These are phyloP conservation scores for Camelina sativa DNA, from an alignment of 345 rosid species.

Conservation along the genomic window DNA sequence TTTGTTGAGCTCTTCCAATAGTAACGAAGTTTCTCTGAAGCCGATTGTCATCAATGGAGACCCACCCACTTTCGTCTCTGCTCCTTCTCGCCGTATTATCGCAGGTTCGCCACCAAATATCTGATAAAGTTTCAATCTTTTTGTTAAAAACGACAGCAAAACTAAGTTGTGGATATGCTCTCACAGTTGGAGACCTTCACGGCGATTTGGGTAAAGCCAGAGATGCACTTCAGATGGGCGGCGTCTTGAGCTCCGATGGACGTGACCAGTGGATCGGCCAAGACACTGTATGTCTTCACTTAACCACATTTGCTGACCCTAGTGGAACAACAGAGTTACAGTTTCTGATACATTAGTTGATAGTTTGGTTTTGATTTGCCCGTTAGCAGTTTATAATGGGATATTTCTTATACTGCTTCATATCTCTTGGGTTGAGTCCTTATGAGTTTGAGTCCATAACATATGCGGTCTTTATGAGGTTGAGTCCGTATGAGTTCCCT, in stretches of 20 bases:
- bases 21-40: slow-evolving; percentile 47
- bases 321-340: not conserved
- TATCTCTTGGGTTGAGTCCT: not conserved
- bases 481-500: not conserved
- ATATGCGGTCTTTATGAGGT: not conserved
- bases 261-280: slow-evolving; percentile 78
- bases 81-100: slow-evolving; percentile 87
- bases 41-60: slow-evolving; percentile 76
- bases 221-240: slow-evolving; percentile 77
- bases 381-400: not conserved
- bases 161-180: slow-evolving; percentile 10
- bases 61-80: slow-evolving; percentile 89
- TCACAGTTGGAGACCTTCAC: slow-evolving; percentile 86
- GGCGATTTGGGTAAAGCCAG: slow-evolving; percentile 88
- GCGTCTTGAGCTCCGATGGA: slow-evolving; percentile 79
- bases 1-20: slow-evolving; percentile 22
- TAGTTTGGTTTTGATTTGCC: not conserved
- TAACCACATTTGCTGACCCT: not conserved
- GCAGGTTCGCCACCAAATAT: slow-evolving; percentile 58
- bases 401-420: slow-evolving; percentile 1
- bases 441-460: not conserved
- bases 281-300: slow-evolving; percentile 59
- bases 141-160: not conserved
- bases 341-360: not conserved
- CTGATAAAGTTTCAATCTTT: slow-evolving; percentile 9